A percentile compares a stretch with the other conserved stretches of the same genome.
These are phyloP conservation scores for Cercophora sp. DNA, from an alignment of 495 filamentous ascomycete species.

Conservation along the genomic window DNA sequence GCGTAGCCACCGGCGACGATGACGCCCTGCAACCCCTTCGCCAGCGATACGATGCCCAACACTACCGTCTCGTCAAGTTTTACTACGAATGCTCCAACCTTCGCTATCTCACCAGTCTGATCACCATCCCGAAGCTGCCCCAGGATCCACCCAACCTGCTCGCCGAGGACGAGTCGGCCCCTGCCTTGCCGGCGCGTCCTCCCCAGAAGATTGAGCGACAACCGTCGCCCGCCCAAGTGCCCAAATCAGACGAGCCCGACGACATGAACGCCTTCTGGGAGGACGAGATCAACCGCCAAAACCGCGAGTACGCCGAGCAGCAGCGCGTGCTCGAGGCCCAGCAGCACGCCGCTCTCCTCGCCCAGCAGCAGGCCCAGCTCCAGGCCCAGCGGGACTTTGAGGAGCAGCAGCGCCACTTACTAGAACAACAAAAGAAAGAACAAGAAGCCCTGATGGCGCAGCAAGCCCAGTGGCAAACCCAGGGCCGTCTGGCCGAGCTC, in stretches of 20 bases:
- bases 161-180: conserved; percentile 75
- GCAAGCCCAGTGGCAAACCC: conserved; percentile 85
- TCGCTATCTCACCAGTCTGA: conserved; percentile 90
- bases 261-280: conserved; percentile 98
- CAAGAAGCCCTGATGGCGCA: conserved; percentile 85
- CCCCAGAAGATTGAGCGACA: conserved; percentile 62
- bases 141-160: conserved; percentile 89
- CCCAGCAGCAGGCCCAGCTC: conserved; percentile 72
- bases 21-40: conserved; percentile 91
- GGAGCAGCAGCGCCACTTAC: conserved; percentile 83
- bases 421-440: conserved; percentile 83
- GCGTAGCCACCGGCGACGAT: conserved; percentile 79
- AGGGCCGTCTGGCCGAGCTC: conserved; percentile 87
- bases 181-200: conserved; percentile 78
- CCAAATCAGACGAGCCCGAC: conserved; percentile 74
- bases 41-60: conserved; percentile 85
- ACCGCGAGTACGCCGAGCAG: conserved; percentile 90
- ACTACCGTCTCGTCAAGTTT: conserved; percentile 92
- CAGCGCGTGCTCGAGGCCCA: conserved; percentile 82
- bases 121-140: conserved; percentile 92
- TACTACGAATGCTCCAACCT: conserved; percentile 99
- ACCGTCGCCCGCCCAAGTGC: conserved; percentile 61
- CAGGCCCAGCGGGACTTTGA: conserved; percentile 91
- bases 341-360: conserved; percentile 58
- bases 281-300: conserved; percentile 81